Base-by-base conservation (phyloP, 257 asterid species). In the Penstemon newberryi region DNA sequence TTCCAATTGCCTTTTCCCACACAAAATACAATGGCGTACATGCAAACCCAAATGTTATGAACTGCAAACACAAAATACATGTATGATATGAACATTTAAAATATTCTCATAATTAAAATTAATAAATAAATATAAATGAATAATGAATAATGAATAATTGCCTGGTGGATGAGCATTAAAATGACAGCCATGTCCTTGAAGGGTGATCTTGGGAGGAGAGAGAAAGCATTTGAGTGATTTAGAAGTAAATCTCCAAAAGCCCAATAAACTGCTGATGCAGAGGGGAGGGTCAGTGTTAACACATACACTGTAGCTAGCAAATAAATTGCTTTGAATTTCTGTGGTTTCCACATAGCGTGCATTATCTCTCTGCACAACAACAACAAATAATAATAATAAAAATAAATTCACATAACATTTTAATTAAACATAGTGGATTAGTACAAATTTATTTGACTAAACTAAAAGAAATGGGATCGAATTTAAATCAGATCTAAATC, bases 131-230 rank as follows among this genome's bases (percentile, higher is more conserved):
- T 1, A 25, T 25, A 25, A 25, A 25, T 1, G 0, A 5, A 13
- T 50, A 38, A 6, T 3, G 12, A 7, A 39, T 38, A 41, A 42
- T 61, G 8, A 1, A 60, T 1, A 15, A n/a, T 11, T 71, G 61
- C 87, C 86, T 82, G 87, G 66, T 82, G 87, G 7, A 82, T 76
- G 76, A 82, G 82, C 87, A 82, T 82, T 49, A 82, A 73, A 53
- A 82, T 79, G 78, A 79, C 86, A 37, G 86, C 78, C 58, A 73
- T 73, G 73, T 82, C 84, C 66, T 78, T 64, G 45, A 79, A 73
- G 40, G 78, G 75, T 2, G 87, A 58, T 47, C 67, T 63, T 3
- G 87, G 87, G 41, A 82, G 82, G 7, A 82, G 81, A 11, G 84
- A 56, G 45, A 79, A 79, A 0, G 87, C 87, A 62, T 82, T 82